Evolutionary conservation across 176 grass and related monocot genomes (phyloP), one percentile per base, ranked within the genome.

Genomic region (Alloteropsis semialata): DNA sequence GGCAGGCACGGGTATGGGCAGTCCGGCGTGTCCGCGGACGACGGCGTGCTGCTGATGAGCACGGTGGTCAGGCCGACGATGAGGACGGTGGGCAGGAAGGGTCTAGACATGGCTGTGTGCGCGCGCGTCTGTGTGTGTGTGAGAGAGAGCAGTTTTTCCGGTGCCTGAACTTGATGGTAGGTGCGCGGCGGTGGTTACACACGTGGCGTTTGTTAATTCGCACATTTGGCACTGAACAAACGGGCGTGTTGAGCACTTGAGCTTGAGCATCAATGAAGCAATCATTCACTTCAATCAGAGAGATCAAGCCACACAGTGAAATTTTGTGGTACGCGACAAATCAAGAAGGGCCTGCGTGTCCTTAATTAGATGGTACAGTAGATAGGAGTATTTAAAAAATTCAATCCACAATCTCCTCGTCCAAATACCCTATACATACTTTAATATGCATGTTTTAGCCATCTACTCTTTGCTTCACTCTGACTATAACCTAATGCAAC

Each of bases 1-100:
- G 87, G 91, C 11, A 88, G 91, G 84, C 87, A 92, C 18, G 89
- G 89, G 82, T 91, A 91, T 12, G 85, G 85, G 44, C 89, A 91
- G 24, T 85, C 77, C 10, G 82, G 82, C 41, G 82, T 78, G 83
- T 90, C 88, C n/a, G n/a, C n/a, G 0, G 73, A 78, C 18, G 43
- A 75, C 72, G 81, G 32, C 49, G 72, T 85, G 24, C 21, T 21
- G 65, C 45, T 10, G 64, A 42, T 10, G 36, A 84, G 53, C 64
- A 48, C n/a, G 65, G 46, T 70, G 87, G 63, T 22, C 82, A 81
- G 17, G 72, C 55, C 22, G 44, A 85, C 22, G 44, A 85, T 12
- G 64, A 89, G 27, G 53, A 64, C 17, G 22, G 72, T 16, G 43
- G 6, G 7, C 16, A 38, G 32, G 72, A 76, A 85, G 28, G 0